Base-by-base conservation (phyloP, 177 flowering plant genomes). In the Vitis hybrid region DNA sequence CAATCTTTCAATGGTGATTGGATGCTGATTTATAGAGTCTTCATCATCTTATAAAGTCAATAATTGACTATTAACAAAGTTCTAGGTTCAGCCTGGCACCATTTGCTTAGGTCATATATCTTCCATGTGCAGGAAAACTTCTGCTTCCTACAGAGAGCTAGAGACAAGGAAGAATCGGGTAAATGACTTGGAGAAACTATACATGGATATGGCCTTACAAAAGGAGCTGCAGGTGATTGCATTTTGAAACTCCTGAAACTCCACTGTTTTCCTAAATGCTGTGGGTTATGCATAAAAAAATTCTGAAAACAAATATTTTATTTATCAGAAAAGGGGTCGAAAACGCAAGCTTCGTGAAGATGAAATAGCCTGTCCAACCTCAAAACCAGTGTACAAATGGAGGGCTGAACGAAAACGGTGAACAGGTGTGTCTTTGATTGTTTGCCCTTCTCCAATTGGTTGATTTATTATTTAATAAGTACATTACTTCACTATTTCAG, bases 301-400 rank as follows among this genome's bases (percentile, higher is more conserved):
- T 20, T 66, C 48, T 39, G 15, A n/a, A 4, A 48, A 26, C 31
- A 33, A 10, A 19, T 12, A 48, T 70, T 74, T 66, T 9, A 15
- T 72, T 77, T 52, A 65, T 58, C 89, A 93, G 97, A 93, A 93
- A 81, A 86, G 82, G 65, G 95, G 98, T 19, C 77, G 81, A 66
- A 93, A 90, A 63, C 87, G 94, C 58, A 91, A 86, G 72, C 86
- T 93, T 8, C 89, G 89, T 3, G 97, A 93, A 62, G 91, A 89
- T 62, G 97, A 93, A 80, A 79, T 93, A 65, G 85, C 69, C 13
- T 55, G 51, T 56, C 91, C 94, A 51, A 84, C 90, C 45, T 66
- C 82, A 5, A 76, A 67, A 70, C 90, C 97, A 13, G 96, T 93
- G 18, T 91, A 81, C 77, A 87, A 87, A 79, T 93, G 97, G 98